These are phyloP conservation scores for Casaregolazyma lundiana DNA, from an alignment of 1,139 yeast species.

Conservation along the genomic window DNA sequence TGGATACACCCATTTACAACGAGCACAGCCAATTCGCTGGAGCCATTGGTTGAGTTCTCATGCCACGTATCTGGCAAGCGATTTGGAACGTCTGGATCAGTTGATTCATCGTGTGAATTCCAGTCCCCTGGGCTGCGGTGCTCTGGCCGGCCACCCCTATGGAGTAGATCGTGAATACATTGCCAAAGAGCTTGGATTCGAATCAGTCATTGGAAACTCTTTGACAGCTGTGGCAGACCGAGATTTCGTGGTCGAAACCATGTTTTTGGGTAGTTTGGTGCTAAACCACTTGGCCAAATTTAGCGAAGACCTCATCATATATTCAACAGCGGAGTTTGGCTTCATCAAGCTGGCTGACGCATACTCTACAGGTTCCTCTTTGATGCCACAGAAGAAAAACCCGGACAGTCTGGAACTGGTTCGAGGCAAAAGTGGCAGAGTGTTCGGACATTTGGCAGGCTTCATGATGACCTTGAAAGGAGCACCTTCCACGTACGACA, in stretches of 20 bases:
- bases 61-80: conserved; percentile 91
- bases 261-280: conserved; percentile 94
- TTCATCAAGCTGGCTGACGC: conserved; percentile 93
- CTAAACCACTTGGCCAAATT: conserved; percentile 94
- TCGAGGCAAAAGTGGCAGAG: conserved; percentile 97
- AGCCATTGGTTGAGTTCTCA: conserved; percentile 93
- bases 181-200: conserved; percentile 73
- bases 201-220: conserved; percentile 88
- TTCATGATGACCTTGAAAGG: conserved; percentile 94
- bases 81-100: conserved; percentile 77
- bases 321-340: conserved; percentile 96
- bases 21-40: conserved; percentile 99
- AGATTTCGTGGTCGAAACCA: conserved; percentile 93
- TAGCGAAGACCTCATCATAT: conserved; percentile 90
- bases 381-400: conserved; percentile 99
- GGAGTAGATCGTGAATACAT: conserved; percentile 92
- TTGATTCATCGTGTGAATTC: conserved; percentile 76
- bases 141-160: conserved; percentile 97
- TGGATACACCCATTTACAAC: conserved; percentile 96
- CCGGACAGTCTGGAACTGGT: conserved; percentile 93
- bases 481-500: conserved; percentile 94
- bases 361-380: conserved; percentile 94
- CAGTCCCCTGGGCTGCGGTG: conserved; percentile 95
- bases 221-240: conserved; percentile 94
- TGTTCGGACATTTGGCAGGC: conserved; percentile 90